Evolutionary conservation across 192 early-diverging fungal genomes (phyloP).

Genomic region (Helicostylum pulchrum): DNA sequence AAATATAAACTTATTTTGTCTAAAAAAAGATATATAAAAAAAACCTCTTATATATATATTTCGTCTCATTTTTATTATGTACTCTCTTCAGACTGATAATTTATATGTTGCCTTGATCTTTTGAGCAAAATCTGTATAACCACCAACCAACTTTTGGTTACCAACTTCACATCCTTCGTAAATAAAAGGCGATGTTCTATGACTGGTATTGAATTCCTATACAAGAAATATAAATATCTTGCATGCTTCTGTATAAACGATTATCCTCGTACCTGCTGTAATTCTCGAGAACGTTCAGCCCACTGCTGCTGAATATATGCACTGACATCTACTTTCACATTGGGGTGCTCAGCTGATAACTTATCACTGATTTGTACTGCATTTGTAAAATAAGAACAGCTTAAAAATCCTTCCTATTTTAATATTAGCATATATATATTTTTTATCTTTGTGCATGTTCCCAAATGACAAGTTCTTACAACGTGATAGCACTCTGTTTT

Average conservation of each 20-base stretch:
- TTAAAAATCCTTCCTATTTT: slow-evolving; percentile 41
- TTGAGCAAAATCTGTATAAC: slow-evolving; percentile 40
- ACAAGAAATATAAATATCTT: neutral
- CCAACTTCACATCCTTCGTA: slow-evolving; percentile 42
- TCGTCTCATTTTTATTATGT: too few relatives aligned
- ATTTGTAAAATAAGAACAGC: slow-evolving; percentile 40
- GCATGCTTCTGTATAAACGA: neutral
- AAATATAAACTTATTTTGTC: too few relatives aligned
- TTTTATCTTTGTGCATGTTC: neutral
- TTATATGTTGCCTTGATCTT: slow-evolving; percentile 15
- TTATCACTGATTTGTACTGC: slow-evolving; percentile 36
- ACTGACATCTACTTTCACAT: slow-evolving; percentile 32
- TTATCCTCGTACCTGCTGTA: slow-evolving; percentile 20
- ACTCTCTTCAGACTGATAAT: neutral
- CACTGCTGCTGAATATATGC: slow-evolving; percentile 30
- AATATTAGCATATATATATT: neutral
- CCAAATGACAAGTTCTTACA: slow-evolving; percentile 14
- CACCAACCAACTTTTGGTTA: slow-evolving; percentile 38
- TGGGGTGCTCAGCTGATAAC: slow-evolving; percentile 21
- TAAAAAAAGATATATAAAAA: too few relatives aligned
- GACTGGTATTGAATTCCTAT: slow-evolving; percentile 23
- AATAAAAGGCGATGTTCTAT: slow-evolving; percentile 46
- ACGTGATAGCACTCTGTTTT: slow-evolving; percentile 34
- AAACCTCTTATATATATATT: too few relatives aligned
- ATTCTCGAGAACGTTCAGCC: slow-evolving; percentile 23